Conservation (phyloP, 768 basidiomycete species). For the Hypholoma fasciculare region DNA sequence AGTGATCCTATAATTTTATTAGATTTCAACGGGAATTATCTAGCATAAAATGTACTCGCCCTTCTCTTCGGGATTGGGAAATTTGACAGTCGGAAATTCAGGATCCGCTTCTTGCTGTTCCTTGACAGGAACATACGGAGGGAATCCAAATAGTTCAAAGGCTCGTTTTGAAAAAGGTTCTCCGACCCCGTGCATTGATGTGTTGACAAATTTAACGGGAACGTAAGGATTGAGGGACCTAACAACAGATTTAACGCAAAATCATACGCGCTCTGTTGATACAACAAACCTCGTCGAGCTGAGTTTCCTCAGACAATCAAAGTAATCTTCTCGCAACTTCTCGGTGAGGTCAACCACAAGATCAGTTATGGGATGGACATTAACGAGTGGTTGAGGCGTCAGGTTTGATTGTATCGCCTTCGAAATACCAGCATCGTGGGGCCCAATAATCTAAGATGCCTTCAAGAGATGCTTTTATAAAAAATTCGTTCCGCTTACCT, state of each 20-base stretch:
- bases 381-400: slow-evolving; percentile 48
- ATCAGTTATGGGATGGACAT: slow-evolving; percentile 32
- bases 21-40: background rate
- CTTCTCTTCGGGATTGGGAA: slow-evolving; percentile 91
- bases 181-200: slow-evolving; percentile 90
- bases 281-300: slow-evolving; percentile 26
- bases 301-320: slow-evolving; percentile 36
- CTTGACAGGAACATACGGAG: slow-evolving; percentile 56
- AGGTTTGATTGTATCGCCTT: slow-evolving; percentile 61
- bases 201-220: slow-evolving; percentile 71
- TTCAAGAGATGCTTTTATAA: background rate
- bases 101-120: slow-evolving; percentile 78
- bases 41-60: slow-evolving; percentile 38
- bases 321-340: slow-evolving; percentile 61
- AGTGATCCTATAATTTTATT: slow-evolving; percentile 16
- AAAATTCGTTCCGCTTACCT: slow-evolving; percentile 40
- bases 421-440: slow-evolving; percentile 81
- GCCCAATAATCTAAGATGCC: slow-evolving; percentile 68
- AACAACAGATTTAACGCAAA: background rate
- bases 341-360: slow-evolving; percentile 58
- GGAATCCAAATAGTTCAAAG: slow-evolving; percentile 60
- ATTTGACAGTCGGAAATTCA: slow-evolving; percentile 80
- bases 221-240: slow-evolving; percentile 38
- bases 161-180: slow-evolving; percentile 59
- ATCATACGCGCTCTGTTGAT: background rate